These are phyloP conservation scores for Astrocystis sublimbata DNA, from an alignment of 495 filamentous ascomycete genomes.

Conservation along the genomic window DNA sequence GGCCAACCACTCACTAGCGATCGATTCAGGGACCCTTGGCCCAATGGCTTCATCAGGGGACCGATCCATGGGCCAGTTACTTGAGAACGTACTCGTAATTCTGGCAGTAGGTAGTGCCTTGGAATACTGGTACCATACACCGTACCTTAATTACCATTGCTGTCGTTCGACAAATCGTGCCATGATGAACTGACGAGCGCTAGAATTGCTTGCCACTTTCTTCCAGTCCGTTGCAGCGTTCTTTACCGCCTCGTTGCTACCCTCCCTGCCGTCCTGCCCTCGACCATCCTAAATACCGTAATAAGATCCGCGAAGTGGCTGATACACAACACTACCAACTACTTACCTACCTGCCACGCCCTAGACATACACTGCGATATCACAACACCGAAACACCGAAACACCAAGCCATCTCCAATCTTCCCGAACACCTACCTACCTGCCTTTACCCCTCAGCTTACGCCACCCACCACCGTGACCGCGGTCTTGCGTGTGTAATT, in stretches of 20 bases:
- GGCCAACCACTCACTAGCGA: neutral
- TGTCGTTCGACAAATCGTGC: constrained; percentile 21
- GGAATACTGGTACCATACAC: too few relatives aligned
- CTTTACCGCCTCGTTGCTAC: constrained; percentile 7
- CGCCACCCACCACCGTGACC: neutral
- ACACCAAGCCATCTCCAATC: neutral
- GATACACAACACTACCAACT: neutral
- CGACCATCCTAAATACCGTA: too few relatives aligned
- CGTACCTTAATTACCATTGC: neutral
- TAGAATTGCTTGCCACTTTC: neutral
- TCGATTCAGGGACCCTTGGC: constrained; percentile 14
- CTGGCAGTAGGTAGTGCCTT: too few relatives aligned
- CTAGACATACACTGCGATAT: too few relatives aligned
- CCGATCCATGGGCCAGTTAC: constrained; percentile 3
- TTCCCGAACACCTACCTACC: neutral
- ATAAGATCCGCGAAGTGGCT: neutral
- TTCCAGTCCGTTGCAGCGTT: neutral
- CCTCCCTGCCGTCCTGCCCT: neutral
- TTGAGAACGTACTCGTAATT: neutral
- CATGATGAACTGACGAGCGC: constrained; percentile 21
- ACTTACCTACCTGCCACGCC: neutral
- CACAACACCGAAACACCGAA: too few relatives aligned
- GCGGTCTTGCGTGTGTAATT: too few relatives aligned
- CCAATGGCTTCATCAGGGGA: constrained; percentile 11
- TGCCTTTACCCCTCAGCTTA: neutral